phyloP scores from a whole-genome alignment of 176 grass and related monocot species.

The Elymus sibiricus region DNA sequence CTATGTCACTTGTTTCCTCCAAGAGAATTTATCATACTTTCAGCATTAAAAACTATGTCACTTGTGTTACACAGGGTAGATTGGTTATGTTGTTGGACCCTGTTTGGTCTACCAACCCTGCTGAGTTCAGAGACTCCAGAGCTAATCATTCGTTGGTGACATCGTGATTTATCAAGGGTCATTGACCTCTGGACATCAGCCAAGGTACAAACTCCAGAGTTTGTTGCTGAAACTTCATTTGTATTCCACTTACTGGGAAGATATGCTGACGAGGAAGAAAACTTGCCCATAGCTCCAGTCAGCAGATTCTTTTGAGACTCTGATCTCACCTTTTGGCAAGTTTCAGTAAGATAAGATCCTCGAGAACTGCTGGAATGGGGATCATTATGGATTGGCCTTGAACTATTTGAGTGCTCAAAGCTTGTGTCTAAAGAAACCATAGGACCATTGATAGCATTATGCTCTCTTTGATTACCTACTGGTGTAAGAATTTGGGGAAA shows the following conservation, averaged over 20 bases:
- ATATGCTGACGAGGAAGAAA: no score
- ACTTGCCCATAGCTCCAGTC: no score
- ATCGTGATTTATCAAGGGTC: conserved; percentile 31
- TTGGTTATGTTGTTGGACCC: conserved; percentile 16
- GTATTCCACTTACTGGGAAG: conserved; percentile 7
- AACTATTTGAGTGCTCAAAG: no score
- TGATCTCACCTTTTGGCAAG: no score
- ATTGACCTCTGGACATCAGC: conserved; percentile 46
- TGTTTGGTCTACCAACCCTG: not conserved
- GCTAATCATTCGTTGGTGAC: conserved; percentile 15
- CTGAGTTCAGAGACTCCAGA: conserved; percentile 18
- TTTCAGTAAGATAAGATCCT: no score
- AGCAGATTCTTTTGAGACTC: no score
- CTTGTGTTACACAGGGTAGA: not conserved
- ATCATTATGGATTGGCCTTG: no score
- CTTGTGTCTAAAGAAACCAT: no score
- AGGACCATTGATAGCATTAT: no score
- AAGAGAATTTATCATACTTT: conserved; percentile 4
- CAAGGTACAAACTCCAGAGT: conserved; percentile 21
- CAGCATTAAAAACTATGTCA: not conserved
- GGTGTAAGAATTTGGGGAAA: no score
- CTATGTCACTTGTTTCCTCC: conserved; percentile 28
- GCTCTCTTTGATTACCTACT: no score
- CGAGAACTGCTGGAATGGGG: no score
- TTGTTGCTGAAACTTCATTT: conserved; percentile 26